These are phyloP conservation scores for Psilocybe azurescens DNA, from an alignment of 768 basidiomycete genomes.

Conservation along the genomic window DNA sequence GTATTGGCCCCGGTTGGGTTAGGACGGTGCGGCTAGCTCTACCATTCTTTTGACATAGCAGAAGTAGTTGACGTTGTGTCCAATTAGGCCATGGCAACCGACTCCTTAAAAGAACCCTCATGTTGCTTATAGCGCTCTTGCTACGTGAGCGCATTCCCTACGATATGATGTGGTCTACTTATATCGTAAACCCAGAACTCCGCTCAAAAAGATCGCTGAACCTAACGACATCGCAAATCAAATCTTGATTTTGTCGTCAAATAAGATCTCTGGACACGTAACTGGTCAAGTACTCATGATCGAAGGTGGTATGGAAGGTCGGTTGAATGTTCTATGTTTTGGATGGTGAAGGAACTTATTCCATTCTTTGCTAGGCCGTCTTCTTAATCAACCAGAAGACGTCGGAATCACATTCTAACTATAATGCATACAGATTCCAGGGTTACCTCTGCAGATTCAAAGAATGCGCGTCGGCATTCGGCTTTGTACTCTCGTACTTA, in stretches of 20 bases:
- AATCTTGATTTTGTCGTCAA: slow-evolving; percentile 64
- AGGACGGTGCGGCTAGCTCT: slow-evolving; percentile 41
- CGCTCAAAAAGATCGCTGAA: slow-evolving; percentile 69
- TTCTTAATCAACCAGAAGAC: slow-evolving; percentile 32
- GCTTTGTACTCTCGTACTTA: no score
- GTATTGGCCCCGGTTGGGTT: slow-evolving; percentile 73
- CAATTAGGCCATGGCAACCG: slow-evolving; percentile 56
- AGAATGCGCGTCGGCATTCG: no score
- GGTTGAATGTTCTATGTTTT: slow-evolving; percentile 7
- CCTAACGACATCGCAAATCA: slow-evolving; percentile 71
- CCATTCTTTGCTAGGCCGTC: slow-evolving; percentile 28
- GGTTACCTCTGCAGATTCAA: no score
- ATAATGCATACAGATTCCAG: not conserved
- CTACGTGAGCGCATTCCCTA: slow-evolving; percentile 54
- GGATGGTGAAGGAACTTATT: slow-evolving; percentile 5
- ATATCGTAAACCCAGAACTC: slow-evolving; percentile 49
- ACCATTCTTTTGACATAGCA: not conserved
- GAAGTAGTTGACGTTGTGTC: not conserved
- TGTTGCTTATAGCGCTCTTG: slow-evolving; percentile 61
- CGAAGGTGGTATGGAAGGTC: slow-evolving; percentile 82
- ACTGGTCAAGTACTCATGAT: slow-evolving; percentile 75
- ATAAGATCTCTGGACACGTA: slow-evolving; percentile 69
- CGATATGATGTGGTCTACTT: no score
- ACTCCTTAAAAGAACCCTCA: slow-evolving; percentile 58
- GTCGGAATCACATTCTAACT: slow-evolving; percentile 19